Base-by-base conservation (phyloP, 257 asterid species). In the Linaria vulgaris region DNA sequence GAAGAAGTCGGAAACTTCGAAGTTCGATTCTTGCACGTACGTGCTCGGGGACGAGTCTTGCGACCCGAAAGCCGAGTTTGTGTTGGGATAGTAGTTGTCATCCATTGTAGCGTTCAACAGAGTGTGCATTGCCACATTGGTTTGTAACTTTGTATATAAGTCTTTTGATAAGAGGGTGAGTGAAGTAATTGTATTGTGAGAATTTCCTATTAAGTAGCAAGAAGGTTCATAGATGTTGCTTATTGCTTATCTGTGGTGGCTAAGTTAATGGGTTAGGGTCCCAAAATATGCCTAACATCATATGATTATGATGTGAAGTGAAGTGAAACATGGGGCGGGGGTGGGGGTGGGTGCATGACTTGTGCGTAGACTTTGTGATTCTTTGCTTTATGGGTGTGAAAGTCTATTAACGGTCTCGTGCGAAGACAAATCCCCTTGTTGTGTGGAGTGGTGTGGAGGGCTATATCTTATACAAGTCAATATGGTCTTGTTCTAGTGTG, bases 221-320 rank as follows among this genome's bases (percentile, higher is more conserved):
- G 97, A 90, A 90, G 85, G 78, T 90, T 90, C 97, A 63, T 39
- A 45, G 88, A 21, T 74, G 71, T 54, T 79, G 80, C 80, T 19
- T 70, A n/a, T 16, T 56, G 60, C 55, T 81, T 74, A 31, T 69
- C 55, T 67, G 81, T 55, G 83, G 85, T 82, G 89, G 83, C 87
- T 74, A 78, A 74, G 80, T 45, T 70, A 74, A 62, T 27, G 65
- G 3, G 46, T 58, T 44, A n/a, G 73, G 74, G 71, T 79, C 34
- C 75, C 81, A 70, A 51, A 27, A 58, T 39, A 58, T 9, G 74
- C 76, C 82, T 70, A 67, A 70, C 73, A 58, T 54, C 73, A 58
- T 49, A 13, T 65, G 41, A 34, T 34, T 45, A 23, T 65, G 64
- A 60, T 69, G 79, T 69, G 52, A 44, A 53, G 55, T 43, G 56